phyloP scores from a whole-genome alignment of 495 filamentous ascomycete genomes.

The Acidomyces sp. region DNA sequence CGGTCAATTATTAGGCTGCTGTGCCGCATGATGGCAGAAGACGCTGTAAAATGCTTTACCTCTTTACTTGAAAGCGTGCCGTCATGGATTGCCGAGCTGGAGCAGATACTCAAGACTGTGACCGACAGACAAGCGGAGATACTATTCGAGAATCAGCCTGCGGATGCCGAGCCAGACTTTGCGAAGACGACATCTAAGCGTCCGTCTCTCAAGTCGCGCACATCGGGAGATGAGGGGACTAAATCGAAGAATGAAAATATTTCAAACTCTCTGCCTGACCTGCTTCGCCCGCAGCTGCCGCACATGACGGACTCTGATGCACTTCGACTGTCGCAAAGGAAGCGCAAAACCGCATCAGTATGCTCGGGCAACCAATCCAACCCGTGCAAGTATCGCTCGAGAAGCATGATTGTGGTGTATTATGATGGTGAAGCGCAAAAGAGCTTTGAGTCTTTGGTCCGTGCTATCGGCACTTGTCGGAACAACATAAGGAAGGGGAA shows the following conservation, averaged over 20 bases:
- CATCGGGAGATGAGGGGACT: too few relatives aligned
- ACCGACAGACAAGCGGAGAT: constrained; percentile 5
- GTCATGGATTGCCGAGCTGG: constrained; percentile 15
- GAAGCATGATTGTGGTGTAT: constrained; percentile 72
- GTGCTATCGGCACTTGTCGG: constrained; percentile 61
- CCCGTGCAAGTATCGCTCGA: constrained; percentile 49
- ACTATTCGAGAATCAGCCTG: constrained; percentile 7
- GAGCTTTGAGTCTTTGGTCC: constrained; percentile 66
- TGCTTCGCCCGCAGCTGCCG: constrained; percentile 27
- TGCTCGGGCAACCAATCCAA: constrained; percentile 33
- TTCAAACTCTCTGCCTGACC: too few relatives aligned
- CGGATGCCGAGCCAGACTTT: not conserved
- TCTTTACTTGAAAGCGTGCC: constrained; percentile 13
- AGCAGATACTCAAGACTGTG: constrained; percentile 3
- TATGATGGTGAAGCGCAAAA: constrained; percentile 80
- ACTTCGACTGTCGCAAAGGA: constrained; percentile 36
- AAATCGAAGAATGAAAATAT: too few relatives aligned
- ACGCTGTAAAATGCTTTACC: constrained; percentile 10
- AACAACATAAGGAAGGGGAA: constrained; percentile 75
- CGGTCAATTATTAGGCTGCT: not conserved
- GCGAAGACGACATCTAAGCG: constrained; percentile 6
- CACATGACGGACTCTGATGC: constrained; percentile 24
- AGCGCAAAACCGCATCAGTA: constrained; percentile 47
- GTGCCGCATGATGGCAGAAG: constrained; percentile 17
- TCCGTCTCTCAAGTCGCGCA: not conserved